Conservation (phyloP, 164 flowering plant species). For the Cinnamomum chago region DNA sequence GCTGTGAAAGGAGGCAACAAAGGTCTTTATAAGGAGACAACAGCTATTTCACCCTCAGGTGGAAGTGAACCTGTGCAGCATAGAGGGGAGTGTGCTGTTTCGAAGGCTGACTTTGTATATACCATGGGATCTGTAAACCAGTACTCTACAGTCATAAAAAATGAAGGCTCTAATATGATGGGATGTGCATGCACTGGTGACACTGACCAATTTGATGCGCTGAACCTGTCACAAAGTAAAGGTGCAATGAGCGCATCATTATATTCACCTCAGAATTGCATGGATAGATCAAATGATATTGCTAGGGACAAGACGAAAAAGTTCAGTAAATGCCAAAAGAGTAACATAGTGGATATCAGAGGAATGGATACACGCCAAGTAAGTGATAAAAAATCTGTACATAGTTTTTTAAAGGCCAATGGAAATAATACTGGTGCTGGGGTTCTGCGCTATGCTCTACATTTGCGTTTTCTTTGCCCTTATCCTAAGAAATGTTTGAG, state of each 20-base stretch:
- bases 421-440: constrained; percentile 47
- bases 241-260: constrained; percentile 7
- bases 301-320: not conserved
- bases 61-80: not conserved
- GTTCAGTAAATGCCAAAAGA: constrained; percentile 11
- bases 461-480: constrained; percentile 79
- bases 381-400: constrained; percentile 31
- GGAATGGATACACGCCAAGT: constrained; percentile 22
- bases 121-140: constrained; percentile 11
- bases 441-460: constrained; percentile 90
- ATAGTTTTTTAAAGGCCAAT: constrained; percentile 44
- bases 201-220: constrained; percentile 10
- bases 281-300: constrained; percentile 5
- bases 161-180: constrained; percentile 17
- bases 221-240: constrained; percentile 16
- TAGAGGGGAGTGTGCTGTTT: constrained; percentile 11
- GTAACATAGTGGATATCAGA: constrained; percentile 14
- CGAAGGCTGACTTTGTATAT: constrained; percentile 10
- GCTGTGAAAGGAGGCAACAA: constrained; percentile 22
- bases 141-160: constrained; percentile 15
- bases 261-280: constrained; percentile 11
- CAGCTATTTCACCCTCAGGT: not conserved
- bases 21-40: constrained; percentile 22
- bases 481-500: constrained; percentile 45
- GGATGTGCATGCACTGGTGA: constrained; percentile 18